Evolutionary conservation across 2,329 filamentous ascomycete genomes (phyloP), one percentile per base, ranked within the genome.

Genomic region (Talaromyces sp.): DNA sequence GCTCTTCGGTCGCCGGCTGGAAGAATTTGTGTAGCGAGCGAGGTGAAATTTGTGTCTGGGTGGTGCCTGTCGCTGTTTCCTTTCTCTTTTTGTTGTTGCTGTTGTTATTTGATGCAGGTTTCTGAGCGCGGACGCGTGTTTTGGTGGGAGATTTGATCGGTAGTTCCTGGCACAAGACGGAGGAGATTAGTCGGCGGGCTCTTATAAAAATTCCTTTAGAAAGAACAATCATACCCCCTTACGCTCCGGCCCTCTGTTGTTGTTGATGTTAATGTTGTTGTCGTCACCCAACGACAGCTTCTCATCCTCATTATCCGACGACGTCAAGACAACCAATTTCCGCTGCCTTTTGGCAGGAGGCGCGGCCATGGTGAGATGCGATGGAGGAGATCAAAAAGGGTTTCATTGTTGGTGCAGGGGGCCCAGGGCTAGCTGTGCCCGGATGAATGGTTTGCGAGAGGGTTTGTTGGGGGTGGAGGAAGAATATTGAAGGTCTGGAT

Each of bases 21-120:
- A 79, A 79, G 63, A 78, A 78, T n/a, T 63, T 71, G 48, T 76
- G 72, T 14, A 80, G 62, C 1, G 77, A 75, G 54, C 71, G 75
- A 3, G 67, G 65, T 51, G 69, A 68, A 54, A 29, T 58, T 64
- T 51, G 57, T 54, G 32, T 12, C 2, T 35, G 11, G 2, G 12
- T 35, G 32, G 11, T 52, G 27, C 32, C 17, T 64, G 59, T 46
- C 3, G 35, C 35, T 52, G 62, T 38, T 63, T 61, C 59, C 64
- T 70, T 70, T 55, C 64, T 68, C 50, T 65, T 64, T 54, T 74
- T 75, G 56, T 71, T 68, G 2, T 75, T 73, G 3, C 71, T 74
- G 29, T 66, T 74, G 29, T 66, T 67, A 1, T 66, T 58, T 21
- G 63, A 38, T 21, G 54, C 68, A 10, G 60, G 51, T 31, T 53